Evolutionary conservation across 2,329 filamentous ascomycete genomes (phyloP).

Genomic region (Neofusicoccum sp.): DNA sequence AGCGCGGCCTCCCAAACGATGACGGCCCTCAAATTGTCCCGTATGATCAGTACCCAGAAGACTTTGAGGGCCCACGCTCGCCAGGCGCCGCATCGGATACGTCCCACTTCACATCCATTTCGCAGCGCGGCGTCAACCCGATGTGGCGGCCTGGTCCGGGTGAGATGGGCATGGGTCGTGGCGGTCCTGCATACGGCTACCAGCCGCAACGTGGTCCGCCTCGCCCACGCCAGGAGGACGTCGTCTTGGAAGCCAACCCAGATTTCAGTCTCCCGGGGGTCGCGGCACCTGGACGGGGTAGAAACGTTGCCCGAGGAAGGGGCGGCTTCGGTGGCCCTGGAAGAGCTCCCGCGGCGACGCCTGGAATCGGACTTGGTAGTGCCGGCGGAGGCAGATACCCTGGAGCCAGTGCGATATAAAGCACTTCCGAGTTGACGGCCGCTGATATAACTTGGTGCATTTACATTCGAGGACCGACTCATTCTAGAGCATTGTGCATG

Average conservation of each 20-base stretch:
- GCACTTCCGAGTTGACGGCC: neutral
- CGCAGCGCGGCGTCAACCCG: slow-evolving; percentile 85
- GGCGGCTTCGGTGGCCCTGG: neutral
- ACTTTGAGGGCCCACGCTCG: slow-evolving; percentile 66
- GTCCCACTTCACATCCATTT: slow-evolving; percentile 87
- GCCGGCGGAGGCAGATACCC: slow-evolving; percentile 10
- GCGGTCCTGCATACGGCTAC: slow-evolving; percentile 43
- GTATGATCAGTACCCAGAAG: slow-evolving; percentile 49
- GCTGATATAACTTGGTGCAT: neutral
- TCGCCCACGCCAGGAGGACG: slow-evolving; percentile 62
- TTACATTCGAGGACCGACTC: neutral
- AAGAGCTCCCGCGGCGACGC: slow-evolving; percentile 5
- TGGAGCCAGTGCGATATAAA: neutral
- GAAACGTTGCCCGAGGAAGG: slow-evolving; percentile 26
- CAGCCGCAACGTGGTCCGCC: slow-evolving; percentile 24
- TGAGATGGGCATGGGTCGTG: slow-evolving; percentile 40
- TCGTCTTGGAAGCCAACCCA: slow-evolving; percentile 77
- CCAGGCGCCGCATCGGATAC: slow-evolving; percentile 74
- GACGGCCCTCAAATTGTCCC: slow-evolving; percentile 17
- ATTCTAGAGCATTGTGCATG: neutral
- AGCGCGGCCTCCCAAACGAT: neutral
- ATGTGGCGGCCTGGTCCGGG: slow-evolving; percentile 70
- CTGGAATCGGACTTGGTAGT: neutral
- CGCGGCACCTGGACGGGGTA: slow-evolving; percentile 35
- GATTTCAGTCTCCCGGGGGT: slow-evolving; percentile 74